Conservation (phyloP, 176 grass and related monocot genomes). For the Cocos nucifera region DNA sequence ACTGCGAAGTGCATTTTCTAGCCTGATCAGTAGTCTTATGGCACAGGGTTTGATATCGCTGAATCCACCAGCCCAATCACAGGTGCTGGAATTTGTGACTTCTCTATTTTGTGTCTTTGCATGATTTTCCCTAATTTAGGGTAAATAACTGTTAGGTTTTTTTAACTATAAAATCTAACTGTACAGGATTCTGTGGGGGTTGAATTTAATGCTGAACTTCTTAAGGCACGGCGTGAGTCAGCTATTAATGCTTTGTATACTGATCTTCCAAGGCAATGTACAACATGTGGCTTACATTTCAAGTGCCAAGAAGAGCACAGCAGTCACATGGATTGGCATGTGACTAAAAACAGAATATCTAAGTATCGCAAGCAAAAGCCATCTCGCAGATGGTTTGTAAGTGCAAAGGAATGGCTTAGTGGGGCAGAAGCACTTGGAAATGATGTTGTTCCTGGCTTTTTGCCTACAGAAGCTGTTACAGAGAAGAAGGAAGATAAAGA, state of each 20-base stretch:
- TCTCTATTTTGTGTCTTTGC: neutral
- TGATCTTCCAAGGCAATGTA: conserved; percentile 83
- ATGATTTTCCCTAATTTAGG: too few species aligned
- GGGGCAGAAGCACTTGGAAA: conserved; percentile 82
- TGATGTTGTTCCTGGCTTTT: conserved; percentile 71
- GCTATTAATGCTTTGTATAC: conserved; percentile 73
- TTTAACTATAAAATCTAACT: conserved; percentile 1
- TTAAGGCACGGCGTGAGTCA: conserved; percentile 54
- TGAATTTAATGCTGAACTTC: conserved; percentile 72
- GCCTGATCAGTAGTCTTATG: conserved; percentile 79
- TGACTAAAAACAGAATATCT: conserved; percentile 95
- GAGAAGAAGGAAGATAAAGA: conserved; percentile 74
- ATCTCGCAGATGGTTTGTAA: conserved; percentile 95
- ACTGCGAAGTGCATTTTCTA: conserved; percentile 39
- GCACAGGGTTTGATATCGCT: conserved; percentile 69
- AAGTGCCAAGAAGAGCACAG: conserved; percentile 89
- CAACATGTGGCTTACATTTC: conserved; percentile 91
- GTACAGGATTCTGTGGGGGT: conserved; percentile 53
- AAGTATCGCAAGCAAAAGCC: conserved; percentile 74
- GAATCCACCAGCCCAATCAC: conserved; percentile 29
- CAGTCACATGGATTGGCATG: conserved; percentile 99
- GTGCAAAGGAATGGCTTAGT: conserved; percentile 69
- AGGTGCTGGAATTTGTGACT: conserved; percentile 33
- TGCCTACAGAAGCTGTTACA: conserved; percentile 36
- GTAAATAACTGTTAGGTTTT: neutral